Percentiles rank a stretch among this genome's conserved stretches.
Conservation (phyloP, 768 basidiomycete genomes). For the Pleurotus giganteus region DNA sequence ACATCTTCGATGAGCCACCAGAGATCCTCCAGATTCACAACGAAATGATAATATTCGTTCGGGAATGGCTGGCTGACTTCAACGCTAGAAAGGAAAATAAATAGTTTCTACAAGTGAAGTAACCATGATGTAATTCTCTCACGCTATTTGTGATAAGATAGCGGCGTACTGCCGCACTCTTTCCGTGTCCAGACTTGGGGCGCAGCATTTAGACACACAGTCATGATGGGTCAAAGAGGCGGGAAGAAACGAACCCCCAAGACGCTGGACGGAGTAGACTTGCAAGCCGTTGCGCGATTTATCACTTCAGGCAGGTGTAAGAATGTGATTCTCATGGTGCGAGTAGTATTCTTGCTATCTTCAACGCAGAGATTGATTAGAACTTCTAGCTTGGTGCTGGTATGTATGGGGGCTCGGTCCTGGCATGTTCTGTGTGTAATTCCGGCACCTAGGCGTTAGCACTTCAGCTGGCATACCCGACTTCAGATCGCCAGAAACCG, state of each 20-base stretch:
- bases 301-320: constrained; percentile 67
- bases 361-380: neutral
- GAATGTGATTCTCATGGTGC: constrained; percentile 73
- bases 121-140: neutral
- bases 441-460: constrained; percentile 52
- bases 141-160: neutral
- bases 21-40: constrained; percentile 79
- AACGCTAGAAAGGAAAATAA: constrained; percentile 14
- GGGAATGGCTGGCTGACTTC: constrained; percentile 64
- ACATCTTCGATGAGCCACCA: constrained; percentile 63
- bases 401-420: constrained; percentile 24
- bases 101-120: neutral
- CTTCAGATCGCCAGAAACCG: constrained; percentile 84
- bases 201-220: too few species aligned
- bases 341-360: constrained; percentile 12
- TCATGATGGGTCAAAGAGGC: neutral
- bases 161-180: too few species aligned
- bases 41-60: constrained; percentile 79
- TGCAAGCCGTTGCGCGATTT: constrained; percentile 52
- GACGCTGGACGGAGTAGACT: constrained; percentile 26
- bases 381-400: constrained; percentile 62
- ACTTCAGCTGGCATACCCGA: constrained; percentile 87
- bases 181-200: too few species aligned
- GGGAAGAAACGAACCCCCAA: constrained; percentile 17
- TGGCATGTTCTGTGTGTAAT: neutral